phyloP scores from a whole-genome alignment of 1,284 basidiomycete genomes.

The Moesziomyces sp. region DNA sequence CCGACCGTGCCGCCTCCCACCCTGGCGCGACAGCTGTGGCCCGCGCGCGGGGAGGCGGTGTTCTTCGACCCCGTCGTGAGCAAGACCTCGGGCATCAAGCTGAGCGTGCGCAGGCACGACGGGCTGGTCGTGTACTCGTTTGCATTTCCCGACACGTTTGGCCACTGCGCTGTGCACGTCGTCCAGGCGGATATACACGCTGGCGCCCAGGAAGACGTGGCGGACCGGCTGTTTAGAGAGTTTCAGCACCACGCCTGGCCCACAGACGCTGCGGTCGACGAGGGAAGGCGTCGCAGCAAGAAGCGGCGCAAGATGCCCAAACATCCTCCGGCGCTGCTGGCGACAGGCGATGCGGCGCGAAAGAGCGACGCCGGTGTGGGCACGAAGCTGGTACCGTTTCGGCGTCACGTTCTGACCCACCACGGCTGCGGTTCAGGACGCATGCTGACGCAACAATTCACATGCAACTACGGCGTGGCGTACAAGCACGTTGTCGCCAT shows the following conservation, averaged over 20 bases:
- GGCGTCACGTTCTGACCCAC: constrained; percentile 32
- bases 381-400: constrained; percentile 25
- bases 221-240: constrained; percentile 21
- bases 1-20: constrained; percentile 13
- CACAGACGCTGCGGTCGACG: background rate
- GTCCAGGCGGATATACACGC: constrained; percentile 30
- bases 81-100: constrained; percentile 8
- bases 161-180: constrained; percentile 37
- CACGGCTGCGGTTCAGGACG: constrained; percentile 15
- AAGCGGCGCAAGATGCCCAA: background rate
- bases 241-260: constrained; percentile 36
- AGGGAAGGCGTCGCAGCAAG: background rate
- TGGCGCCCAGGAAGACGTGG: constrained; percentile 11
- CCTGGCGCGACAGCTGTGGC: constrained; percentile 1
- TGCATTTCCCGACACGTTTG: constrained; percentile 24
- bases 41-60: background rate
- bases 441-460: constrained; percentile 55
- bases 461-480: constrained; percentile 49
- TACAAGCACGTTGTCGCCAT: constrained; percentile 52
- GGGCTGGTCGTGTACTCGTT: constrained; percentile 29
- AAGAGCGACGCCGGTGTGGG: too few species aligned
- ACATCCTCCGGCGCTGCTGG: background rate
- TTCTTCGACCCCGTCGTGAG: constrained; percentile 31
- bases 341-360: background rate
- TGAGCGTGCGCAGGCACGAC: constrained; percentile 1